Base-by-base conservation (phyloP, 148 eudicot genomes). In the Bassia scoparia region DNA sequence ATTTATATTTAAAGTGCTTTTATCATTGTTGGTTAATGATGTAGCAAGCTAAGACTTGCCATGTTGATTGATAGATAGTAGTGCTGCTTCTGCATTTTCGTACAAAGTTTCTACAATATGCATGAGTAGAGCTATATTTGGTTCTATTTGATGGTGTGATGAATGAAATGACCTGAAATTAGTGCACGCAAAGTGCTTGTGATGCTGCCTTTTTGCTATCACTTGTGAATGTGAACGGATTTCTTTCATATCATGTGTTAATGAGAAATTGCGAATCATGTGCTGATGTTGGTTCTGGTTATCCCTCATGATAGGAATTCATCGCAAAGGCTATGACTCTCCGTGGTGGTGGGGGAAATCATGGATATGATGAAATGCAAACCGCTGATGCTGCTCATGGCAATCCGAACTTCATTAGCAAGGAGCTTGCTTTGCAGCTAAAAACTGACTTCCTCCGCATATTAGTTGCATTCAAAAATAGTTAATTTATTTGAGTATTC, bases 341-440 rank as follows among this genome's bases (percentile, higher is more conserved):
- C 69, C 99, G 97, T 23, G 90, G 96, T n/a, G 74, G 87, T 80
- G 75, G 97, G 97, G 34, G 99, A 96, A 82, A 83, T 96, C 71
- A 92, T 96, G 99, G 99, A 96, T 77, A 77, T 96, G 86, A 92
- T 96, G 99, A 87, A 82, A 69, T 78, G 99, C 99, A 2, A 97
- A 95, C 74, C 99, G n/a, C 99, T 24, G 97, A 95, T 84, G 99
- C 99, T 76, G 97, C 92, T 71, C 92, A 95, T 76, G 90, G n/a
- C 93, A 9, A 94, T 95, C 70, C 82, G 97, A 71, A 68, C 85
- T 61, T 95, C 89, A 78, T n/a, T n/a, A n/a, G n/a, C n/a, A n/a
- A n/a, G n/a, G n/a, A n/a, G n/a, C n/a, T n/a, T n/a, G n/a, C 87
- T 95, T 56, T 85, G 64, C 88, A 85, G 77, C 79, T 95, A 59